These are phyloP conservation scores for Penicillium daleae DNA, from an alignment of 495 filamentous ascomycete genomes.

Conservation along the genomic window DNA sequence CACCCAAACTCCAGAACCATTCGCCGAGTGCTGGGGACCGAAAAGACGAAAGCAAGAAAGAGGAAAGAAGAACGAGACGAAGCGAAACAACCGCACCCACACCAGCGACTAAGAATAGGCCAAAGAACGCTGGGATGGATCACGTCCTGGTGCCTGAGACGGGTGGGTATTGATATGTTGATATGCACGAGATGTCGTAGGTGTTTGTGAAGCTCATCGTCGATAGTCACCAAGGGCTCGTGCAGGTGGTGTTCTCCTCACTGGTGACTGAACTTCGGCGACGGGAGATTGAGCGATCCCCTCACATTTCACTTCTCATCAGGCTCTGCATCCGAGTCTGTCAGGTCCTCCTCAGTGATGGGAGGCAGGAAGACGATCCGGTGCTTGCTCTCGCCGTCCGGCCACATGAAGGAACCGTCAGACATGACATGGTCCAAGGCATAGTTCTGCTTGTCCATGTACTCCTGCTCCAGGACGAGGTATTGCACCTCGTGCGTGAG, in stretches of 20 bases:
- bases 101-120: background rate
- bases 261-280: background rate
- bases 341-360: constrained; percentile 25
- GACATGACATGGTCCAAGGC: constrained; percentile 16
- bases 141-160: background rate
- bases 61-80: background rate
- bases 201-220: background rate
- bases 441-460: constrained; percentile 24
- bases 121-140: background rate
- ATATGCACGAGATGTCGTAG: background rate
- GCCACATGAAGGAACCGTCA: constrained; percentile 21
- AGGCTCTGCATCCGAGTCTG: constrained; percentile 7
- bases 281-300: background rate
- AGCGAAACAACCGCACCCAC: background rate
- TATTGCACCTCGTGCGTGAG: constrained; percentile 14
- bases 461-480: constrained; percentile 18
- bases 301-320: constrained; percentile 5
- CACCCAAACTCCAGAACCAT: background rate
- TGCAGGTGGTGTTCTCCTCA: background rate
- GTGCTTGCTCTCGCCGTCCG: constrained; percentile 14
- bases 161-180: background rate
- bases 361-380: constrained; percentile 16
- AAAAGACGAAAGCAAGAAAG: background rate
- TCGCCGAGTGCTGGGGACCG: background rate
- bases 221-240: background rate